A percentile compares a stretch with the other conserved stretches of the same genome.
Evolutionary conservation across 768 basidiomycete genomes (phyloP).

Genomic region (Tephrocybe sp.): DNA sequence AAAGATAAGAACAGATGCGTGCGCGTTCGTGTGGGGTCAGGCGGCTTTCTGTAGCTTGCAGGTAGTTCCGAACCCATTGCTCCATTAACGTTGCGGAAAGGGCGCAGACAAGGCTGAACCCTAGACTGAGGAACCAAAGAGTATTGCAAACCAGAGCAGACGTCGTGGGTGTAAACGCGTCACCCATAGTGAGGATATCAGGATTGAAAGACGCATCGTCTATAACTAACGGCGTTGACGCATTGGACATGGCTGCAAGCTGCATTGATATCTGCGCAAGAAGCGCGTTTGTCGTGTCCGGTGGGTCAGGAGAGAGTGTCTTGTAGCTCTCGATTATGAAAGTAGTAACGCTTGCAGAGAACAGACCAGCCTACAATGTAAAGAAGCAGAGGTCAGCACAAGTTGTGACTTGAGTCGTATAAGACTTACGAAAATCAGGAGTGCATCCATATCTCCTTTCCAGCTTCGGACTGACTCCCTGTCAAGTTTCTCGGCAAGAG

Average conservation of each 20-base stretch:
- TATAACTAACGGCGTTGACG: conserved; percentile 4
- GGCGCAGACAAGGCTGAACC: conserved; percentile 38
- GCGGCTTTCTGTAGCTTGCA: conserved; percentile 31
- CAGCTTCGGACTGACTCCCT: conserved; percentile 30
- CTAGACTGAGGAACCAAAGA: conserved; percentile 46
- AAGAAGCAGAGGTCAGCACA: neutral
- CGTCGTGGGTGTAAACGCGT: conserved; percentile 23
- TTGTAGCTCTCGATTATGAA: conserved; percentile 39
- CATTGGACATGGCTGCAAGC: conserved; percentile 22
- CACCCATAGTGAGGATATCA: neutral
- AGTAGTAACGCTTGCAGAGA: conserved; percentile 37
- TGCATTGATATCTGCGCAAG: conserved; percentile 31
- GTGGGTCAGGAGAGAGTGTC: conserved; percentile 28
- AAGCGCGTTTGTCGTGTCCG: conserved; percentile 23
- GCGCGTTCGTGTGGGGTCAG: conserved; percentile 37
- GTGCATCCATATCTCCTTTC: conserved; percentile 41
- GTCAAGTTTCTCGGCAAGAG: conserved; percentile 32
- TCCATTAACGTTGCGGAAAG: conserved; percentile 45
- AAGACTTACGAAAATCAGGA: conserved; percentile 35
- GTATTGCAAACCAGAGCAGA: conserved; percentile 37
- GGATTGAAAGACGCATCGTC: neutral
- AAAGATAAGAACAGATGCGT: conserved; percentile 38
- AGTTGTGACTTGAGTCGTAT: neutral
- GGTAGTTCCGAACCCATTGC: conserved; percentile 45
- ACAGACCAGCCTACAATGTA: conserved; percentile 33